A percentile compares a stretch with the other conserved stretches of the same genome.
Evolutionary conservation across 192 early-diverging fungal species (phyloP).

Genomic region (Backusella mclennaniae): DNA sequence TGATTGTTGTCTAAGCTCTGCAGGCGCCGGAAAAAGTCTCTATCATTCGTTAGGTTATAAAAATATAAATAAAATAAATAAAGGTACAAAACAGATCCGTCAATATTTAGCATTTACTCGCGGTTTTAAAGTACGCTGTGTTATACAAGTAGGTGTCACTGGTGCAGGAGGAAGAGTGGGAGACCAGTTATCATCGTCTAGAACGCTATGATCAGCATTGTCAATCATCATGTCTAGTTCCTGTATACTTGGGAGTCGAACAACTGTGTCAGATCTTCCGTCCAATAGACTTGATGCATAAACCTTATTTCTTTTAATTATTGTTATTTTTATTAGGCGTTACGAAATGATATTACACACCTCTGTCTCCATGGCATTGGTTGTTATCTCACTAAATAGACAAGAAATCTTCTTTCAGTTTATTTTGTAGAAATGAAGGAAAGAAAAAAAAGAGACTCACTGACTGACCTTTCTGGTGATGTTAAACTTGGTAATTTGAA

Average conservation of each 20-base stretch:
- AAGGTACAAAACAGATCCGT: not conserved
- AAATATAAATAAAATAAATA: not conserved
- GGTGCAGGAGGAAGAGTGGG: not conserved
- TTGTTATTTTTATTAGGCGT: not conserved
- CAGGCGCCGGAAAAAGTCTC: not conserved
- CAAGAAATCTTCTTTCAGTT: not conserved
- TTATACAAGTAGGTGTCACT: not conserved
- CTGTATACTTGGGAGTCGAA: conserved; percentile 13
- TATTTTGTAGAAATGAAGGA: not conserved
- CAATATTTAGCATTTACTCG: not conserved
- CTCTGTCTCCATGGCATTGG: not conserved
- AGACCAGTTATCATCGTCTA: conserved; percentile 4
- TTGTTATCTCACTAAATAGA: not conserved
- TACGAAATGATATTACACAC: not conserved
- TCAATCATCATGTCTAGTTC: conserved; percentile 14
- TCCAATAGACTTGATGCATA: conserved; percentile 7
- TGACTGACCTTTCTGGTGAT: not conserved
- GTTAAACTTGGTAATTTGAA: not conserved
- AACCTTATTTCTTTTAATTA: conserved; percentile 1
- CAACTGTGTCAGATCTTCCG: not conserved
- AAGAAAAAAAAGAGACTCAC: not conserved
- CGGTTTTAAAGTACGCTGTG: conserved; percentile 3
- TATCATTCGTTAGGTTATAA: not conserved
- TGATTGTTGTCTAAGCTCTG: not conserved
- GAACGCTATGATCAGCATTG: not conserved